Evolutionary conservation across 2,329 filamentous ascomycete species (phyloP).

Genomic region (Taxawa tesnikishii): DNA sequence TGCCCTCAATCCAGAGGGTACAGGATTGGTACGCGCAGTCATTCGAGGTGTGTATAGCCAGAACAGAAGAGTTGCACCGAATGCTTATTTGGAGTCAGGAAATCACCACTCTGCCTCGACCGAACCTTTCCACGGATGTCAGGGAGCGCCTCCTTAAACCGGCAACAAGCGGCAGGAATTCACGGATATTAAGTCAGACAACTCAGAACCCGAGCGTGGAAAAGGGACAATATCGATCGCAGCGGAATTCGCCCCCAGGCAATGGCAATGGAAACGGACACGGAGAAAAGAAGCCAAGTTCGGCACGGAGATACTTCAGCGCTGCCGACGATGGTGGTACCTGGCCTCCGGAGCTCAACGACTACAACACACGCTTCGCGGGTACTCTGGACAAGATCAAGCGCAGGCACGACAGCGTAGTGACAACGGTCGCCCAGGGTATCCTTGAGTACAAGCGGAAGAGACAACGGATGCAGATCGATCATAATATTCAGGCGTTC

Average conservation of each 20-base stretch:
- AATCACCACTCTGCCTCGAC: slow-evolving; percentile 76
- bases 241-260: slow-evolving; percentile 37
- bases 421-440: slow-evolving; percentile 95
- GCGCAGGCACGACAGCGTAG: slow-evolving; percentile 87
- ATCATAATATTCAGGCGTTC: slow-evolving; percentile 93
- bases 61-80: slow-evolving; percentile 4
- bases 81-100: slow-evolving; percentile 44
- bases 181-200: slow-evolving; percentile 63
- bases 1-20: slow-evolving; percentile 91
- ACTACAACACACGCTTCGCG: slow-evolving; percentile 87
- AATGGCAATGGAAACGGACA: slow-evolving; percentile 36
- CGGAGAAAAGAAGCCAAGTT: slow-evolving; percentile 30
- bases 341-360: slow-evolving; percentile 88
- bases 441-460: slow-evolving; percentile 97
- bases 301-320: slow-evolving; percentile 61
- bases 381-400: slow-evolving; percentile 89
- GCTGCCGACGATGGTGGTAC: slow-evolving; percentile 77
- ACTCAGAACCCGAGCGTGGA: slow-evolving; percentile 84
- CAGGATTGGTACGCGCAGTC: slow-evolving; percentile 99
- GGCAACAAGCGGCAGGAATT: slow-evolving; percentile 40
- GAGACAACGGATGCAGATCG: slow-evolving; percentile 94
- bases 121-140: slow-evolving; percentile 62
- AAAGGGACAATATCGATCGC: slow-evolving; percentile 65
- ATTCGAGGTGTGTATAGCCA: slow-evolving; percentile 63
- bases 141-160: slow-evolving; percentile 67